Conservation (phyloP, 192 early-diverging fungal genomes). For the Entomortierella lignicola region DNA sequence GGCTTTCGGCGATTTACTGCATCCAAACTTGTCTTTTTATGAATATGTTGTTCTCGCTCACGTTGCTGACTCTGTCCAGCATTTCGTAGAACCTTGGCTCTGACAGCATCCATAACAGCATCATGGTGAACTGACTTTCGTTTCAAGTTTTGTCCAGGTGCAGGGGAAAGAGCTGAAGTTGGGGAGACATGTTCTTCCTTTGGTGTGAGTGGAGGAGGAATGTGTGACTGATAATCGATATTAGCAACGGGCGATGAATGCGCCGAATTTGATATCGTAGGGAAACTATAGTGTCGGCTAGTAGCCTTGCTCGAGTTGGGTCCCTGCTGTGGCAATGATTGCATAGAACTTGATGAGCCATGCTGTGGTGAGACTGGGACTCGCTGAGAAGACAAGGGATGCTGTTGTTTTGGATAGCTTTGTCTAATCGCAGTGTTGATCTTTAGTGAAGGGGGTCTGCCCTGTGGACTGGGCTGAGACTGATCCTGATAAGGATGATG, state of each 20-base stretch:
- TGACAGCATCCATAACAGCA: constrained; percentile 58
- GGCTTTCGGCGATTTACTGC: constrained; percentile 10
- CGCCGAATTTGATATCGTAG: constrained; percentile 14
- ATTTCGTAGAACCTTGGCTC: constrained; percentile 55
- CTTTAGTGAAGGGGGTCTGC: constrained; percentile 28
- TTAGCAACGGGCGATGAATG: constrained; percentile 44
- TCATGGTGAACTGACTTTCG: constrained; percentile 59
- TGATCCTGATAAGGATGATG: constrained; percentile 19
- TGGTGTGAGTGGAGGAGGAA: constrained; percentile 46
- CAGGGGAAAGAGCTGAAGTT: constrained; percentile 36
- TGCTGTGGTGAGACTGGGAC: constrained; percentile 9
- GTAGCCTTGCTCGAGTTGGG: constrained; percentile 19
- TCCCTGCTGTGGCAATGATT: constrained; percentile 8
- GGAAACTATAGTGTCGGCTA: constrained; percentile 23
- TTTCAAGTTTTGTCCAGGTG: constrained; percentile 33
- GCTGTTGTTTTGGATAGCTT: constrained; percentile 13
- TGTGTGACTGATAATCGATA: constrained; percentile 45
- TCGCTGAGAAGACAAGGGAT: constrained; percentile 9
- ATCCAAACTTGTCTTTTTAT: constrained; percentile 21
- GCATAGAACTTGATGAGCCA: constrained; percentile 2
- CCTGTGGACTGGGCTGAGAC: constrained; percentile 6
- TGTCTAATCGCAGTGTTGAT: constrained; percentile 36
- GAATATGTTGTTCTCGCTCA: constrained; percentile 21
- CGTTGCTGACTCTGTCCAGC: constrained; percentile 38
- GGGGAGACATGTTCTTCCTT: constrained; percentile 47